Conservation (phyloP, 192 early-diverging fungal species). For the Coemansia nantahalensis region DNA sequence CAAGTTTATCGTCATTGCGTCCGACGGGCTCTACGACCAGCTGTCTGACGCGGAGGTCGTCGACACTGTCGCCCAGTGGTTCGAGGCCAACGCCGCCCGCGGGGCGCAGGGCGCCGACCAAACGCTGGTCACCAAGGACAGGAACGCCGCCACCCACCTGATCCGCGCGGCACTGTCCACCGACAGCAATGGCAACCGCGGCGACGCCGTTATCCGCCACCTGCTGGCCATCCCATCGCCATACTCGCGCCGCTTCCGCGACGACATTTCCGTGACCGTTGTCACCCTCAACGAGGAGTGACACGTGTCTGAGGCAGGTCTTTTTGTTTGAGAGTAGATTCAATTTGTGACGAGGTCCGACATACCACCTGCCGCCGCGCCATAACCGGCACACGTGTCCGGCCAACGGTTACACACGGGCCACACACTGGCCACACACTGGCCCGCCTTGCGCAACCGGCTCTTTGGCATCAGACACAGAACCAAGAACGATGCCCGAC, state of each 20-base stretch:
- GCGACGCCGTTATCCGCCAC: conserved; percentile 59
- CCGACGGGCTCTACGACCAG: conserved; percentile 82
- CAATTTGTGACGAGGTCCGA: no score
- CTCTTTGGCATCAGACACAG: no score
- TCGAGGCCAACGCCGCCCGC: conserved; percentile 22
- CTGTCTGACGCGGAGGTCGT: conserved; percentile 63
- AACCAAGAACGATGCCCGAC: no score
- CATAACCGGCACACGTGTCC: no score
- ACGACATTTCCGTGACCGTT: conserved; percentile 80
- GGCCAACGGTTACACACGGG: no score
- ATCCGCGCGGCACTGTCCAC: conserved; percentile 60
- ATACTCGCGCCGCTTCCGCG: conserved; percentile 65
- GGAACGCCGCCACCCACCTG: conserved; percentile 69
- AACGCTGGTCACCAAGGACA: conserved; percentile 39
- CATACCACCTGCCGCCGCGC: no score
- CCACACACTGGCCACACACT: no score
- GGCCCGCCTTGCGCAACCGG: no score
- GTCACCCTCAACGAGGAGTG: conserved; percentile 26
- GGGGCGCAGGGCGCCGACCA: neutral
- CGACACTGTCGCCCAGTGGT: conserved; percentile 41
- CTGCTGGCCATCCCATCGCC: conserved; percentile 65
- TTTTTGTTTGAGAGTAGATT: no score
- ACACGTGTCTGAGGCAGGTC: no score
- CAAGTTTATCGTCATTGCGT: conserved; percentile 73
- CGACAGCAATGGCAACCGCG: conserved; percentile 55